Percentiles rank a stretch among this genome's conserved stretches.
Evolutionary conservation across 225 moss, liverwort and hornwort species (phyloP).

Genomic region (Bryum argenteum): DNA sequence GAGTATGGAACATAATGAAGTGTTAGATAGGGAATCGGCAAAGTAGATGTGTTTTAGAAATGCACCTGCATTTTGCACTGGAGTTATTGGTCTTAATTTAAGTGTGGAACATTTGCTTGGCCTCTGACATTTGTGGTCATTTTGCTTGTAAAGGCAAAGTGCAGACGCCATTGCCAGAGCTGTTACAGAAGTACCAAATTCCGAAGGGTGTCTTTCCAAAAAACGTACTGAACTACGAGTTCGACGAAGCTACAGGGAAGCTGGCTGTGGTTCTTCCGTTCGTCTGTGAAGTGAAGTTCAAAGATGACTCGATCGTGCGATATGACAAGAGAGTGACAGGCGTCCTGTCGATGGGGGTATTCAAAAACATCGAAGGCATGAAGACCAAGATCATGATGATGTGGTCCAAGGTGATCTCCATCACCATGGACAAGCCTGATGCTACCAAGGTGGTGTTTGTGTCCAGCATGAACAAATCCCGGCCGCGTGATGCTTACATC

Average conservation of each 20-base stretch:
- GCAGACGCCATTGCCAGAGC: constrained; percentile 82
- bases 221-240: constrained; percentile 86
- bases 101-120: not conserved
- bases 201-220: constrained; percentile 80
- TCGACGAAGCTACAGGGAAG: constrained; percentile 70
- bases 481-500: constrained; percentile 78
- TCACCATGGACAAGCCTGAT: constrained; percentile 75
- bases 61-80: too few species aligned
- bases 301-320: constrained; percentile 80
- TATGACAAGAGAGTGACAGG: constrained; percentile 75
- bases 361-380: constrained; percentile 84
- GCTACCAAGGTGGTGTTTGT: constrained; percentile 81
- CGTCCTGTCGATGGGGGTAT: constrained; percentile 56
- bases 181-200: constrained; percentile 75
- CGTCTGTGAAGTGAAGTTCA: constrained; percentile 75
- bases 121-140: constrained; percentile 10
- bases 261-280: constrained; percentile 74
- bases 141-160: constrained; percentile 63
- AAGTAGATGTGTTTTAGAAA: too few species aligned
- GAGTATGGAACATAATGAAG: too few species aligned
- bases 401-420: constrained; percentile 86
- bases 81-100: too few species aligned
- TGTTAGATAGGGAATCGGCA: too few species aligned
- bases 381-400: constrained; percentile 96
- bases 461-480: constrained; percentile 75